A percentile compares a stretch with the other conserved stretches of the same genome.
These are phyloP conservation scores for Exophiala mesophila DNA, from an alignment of 2,329 filamentous ascomycete genomes.

Conservation along the genomic window DNA sequence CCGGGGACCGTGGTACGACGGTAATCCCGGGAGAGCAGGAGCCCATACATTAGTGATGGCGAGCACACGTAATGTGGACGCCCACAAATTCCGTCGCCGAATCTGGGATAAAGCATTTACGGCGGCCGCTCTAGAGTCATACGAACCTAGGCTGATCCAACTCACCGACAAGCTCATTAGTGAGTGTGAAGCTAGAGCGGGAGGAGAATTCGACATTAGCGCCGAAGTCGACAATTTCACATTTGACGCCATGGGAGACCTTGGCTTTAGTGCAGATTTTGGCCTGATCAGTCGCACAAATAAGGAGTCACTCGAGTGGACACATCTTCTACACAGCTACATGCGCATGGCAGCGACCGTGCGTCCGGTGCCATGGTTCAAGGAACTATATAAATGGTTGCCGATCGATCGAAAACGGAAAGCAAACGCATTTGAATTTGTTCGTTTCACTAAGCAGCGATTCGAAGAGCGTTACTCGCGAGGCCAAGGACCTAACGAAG, in stretches of 20 bases:
- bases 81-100: constrained; percentile 1
- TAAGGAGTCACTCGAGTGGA: constrained; percentile 3
- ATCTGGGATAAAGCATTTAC: constrained; percentile 6
- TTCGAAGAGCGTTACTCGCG: constrained; percentile 2
- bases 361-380: constrained; percentile 6
- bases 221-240: constrained; percentile 1
- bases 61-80: constrained; percentile 3
- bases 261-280: constrained; percentile 1
- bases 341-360: constrained; percentile 2
- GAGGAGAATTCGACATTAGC: constrained; percentile 60
- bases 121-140: background rate
- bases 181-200: constrained; percentile 60
- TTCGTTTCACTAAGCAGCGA: constrained; percentile 1
- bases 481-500: background rate
- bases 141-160: constrained; percentile 2
- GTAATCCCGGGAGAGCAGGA: constrained; percentile 4
- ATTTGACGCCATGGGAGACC: constrained; percentile 4
- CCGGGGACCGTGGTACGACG: constrained; percentile 4
- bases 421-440: constrained; percentile 1
- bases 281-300: constrained; percentile 1
- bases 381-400: constrained; percentile 4
- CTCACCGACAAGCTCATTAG: constrained; percentile 1
- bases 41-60: constrained; percentile 2
- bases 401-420: constrained; percentile 3
- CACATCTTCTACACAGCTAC: constrained; percentile 4